Evolutionary conservation across 148 eudicot species (phyloP).

Genomic region (Nepenthes mirabilis): DNA sequence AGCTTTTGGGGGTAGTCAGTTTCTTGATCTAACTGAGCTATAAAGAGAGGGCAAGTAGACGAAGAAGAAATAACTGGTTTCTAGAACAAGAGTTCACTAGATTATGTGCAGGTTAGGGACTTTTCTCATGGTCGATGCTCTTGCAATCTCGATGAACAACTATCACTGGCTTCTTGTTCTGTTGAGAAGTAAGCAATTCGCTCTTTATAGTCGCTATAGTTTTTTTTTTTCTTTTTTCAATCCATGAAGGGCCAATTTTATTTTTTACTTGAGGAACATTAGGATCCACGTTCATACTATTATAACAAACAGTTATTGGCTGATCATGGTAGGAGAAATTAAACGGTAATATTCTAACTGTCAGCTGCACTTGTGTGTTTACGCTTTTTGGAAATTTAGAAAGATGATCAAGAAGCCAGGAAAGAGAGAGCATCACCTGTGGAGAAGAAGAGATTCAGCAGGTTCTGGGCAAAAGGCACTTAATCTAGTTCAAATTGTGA

Average conservation of each 20-base stretch:
- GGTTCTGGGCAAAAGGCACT: slow-evolving; percentile 89
- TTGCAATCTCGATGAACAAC: slow-evolving; percentile 6
- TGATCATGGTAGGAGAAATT: not conserved
- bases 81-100: not conserved
- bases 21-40: too few relatives aligned
- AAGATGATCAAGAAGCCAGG: slow-evolving; percentile 35
- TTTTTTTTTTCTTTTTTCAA: not conserved
- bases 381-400: slow-evolving; percentile 15
- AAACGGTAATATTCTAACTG: slow-evolving; percentile 2
- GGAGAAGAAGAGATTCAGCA: slow-evolving; percentile 70
- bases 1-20: too few relatives aligned
- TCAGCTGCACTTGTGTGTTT: not conserved
- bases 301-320: too few relatives aligned
- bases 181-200: slow-evolving; percentile 32
- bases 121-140: slow-evolving; percentile 5
- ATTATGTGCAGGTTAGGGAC: slow-evolving; percentile 3
- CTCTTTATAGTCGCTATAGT: not conserved
- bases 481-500: slow-evolving; percentile 64
- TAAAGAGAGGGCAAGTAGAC: too few relatives aligned
- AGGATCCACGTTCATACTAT: not conserved
- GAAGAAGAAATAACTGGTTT: slow-evolving; percentile 3
- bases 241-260: too few relatives aligned
- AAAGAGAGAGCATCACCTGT: slow-evolving; percentile 76
- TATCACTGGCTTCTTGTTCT: slow-evolving; percentile 9
- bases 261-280: not conserved